These are phyloP conservation scores for Thraustochytrium sp. DNA, from an alignment of 352 stramenopile species.

Conservation along the genomic window DNA sequence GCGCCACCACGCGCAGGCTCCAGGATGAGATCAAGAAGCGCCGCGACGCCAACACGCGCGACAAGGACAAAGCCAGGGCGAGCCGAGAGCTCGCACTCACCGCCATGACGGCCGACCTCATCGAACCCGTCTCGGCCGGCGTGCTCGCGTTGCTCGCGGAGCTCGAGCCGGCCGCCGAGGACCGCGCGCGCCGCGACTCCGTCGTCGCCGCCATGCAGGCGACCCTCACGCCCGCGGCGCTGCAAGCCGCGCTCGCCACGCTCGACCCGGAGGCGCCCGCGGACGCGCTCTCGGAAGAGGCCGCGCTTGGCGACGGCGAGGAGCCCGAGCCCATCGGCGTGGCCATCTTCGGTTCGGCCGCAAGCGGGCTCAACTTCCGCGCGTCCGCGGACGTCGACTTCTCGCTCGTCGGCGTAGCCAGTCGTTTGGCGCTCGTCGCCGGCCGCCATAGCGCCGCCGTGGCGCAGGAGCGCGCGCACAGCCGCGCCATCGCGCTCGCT, in stretches of 20 bases:
- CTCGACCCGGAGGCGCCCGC: neutral
- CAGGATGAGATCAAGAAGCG: neutral
- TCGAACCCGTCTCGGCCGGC: neutral
- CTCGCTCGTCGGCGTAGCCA: neutral
- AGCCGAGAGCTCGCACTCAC: neutral
- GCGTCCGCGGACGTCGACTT: conserved; percentile 30
- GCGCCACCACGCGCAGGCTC: neutral
- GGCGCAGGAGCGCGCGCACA: neutral
- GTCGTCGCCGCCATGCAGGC: neutral
- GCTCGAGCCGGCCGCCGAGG: neutral
- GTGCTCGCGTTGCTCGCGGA: neutral
- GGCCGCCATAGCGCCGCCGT: neutral
- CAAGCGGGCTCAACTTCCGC: conserved; percentile 25
- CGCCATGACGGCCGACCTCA: neutral
- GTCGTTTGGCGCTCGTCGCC: neutral
- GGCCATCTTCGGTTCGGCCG: conserved; percentile 16
- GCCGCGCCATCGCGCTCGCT: neutral
- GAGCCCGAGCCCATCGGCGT: neutral
- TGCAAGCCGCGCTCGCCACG: neutral
- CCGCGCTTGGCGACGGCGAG: neutral
- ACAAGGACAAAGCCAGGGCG: neutral
- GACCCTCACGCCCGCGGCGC: neutral
- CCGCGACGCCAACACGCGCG: neutral
- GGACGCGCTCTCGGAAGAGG: neutral
- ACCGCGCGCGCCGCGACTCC: neutral